Conservation (phyloP, 345 rosid species). For the Lumnitzera racemosa region DNA sequence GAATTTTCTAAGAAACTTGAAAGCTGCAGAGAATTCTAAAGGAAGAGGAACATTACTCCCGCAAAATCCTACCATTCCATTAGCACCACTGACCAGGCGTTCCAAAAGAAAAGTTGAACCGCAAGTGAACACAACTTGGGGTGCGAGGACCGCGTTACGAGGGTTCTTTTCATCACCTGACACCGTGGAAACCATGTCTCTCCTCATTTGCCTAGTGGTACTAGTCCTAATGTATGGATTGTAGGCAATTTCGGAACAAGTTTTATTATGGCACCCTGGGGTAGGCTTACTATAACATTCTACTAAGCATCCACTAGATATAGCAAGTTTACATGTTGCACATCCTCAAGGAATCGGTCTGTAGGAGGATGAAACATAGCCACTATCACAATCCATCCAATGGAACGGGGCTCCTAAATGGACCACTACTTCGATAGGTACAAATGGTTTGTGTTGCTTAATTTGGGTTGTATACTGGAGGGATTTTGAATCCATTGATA, state of each 20-base stretch:
- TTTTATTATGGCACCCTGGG: constrained; percentile 3
- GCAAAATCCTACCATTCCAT: too few species aligned
- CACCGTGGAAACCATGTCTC: neutral
- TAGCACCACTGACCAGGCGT: neutral
- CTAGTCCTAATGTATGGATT: neutral
- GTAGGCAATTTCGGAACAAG: neutral
- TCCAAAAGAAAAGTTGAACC: constrained; percentile 2
- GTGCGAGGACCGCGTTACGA: neutral
- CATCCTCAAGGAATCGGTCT: neutral
- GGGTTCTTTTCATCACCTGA: neutral
- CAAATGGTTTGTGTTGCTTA: constrained; percentile 16
- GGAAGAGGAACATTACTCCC: constrained; percentile 7
- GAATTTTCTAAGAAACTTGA: constrained; percentile 16
- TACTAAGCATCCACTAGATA: neutral
- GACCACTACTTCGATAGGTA: constrained; percentile 8
- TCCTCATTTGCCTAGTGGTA: neutral
- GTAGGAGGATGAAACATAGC: constrained; percentile 1
- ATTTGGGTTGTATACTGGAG: constrained; percentile 33
- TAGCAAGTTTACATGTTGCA: neutral
- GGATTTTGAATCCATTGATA: constrained; percentile 27
- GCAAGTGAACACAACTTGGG: constrained; percentile 12
- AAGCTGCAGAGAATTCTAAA: constrained; percentile 11
- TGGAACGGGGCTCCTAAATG: constrained; percentile 30
- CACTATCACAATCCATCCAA: constrained; percentile 32
- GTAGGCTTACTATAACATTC: neutral